These are phyloP conservation scores for Oenanthe sinensis DNA, from an alignment of 129 eudicot genomes.

Conservation along the genomic window DNA sequence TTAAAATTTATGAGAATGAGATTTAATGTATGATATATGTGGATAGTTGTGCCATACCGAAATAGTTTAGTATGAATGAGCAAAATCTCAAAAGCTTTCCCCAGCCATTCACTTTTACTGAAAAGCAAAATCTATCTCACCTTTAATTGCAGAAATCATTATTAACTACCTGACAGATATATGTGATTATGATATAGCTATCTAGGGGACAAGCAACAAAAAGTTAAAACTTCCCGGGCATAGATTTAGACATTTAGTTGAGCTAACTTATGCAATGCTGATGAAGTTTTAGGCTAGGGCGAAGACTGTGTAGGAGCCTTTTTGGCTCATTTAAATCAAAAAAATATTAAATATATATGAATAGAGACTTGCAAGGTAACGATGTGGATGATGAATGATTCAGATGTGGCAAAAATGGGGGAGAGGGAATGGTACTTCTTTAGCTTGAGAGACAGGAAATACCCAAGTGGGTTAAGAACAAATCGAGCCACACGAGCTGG, in stretches of 20 bases:
- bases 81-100: constrained; percentile 1
- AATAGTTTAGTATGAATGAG: not conserved
- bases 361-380: not conserved
- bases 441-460: constrained; percentile 57
- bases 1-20: not conserved
- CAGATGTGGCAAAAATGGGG: constrained; percentile 68
- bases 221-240: not conserved
- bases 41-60: not conserved
- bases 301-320: too few species aligned
- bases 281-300: too few species aligned
- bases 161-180: constrained; percentile 2
- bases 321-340: too few species aligned
- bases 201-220: not conserved
- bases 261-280: too few species aligned
- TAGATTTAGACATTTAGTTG: too few species aligned
- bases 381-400: not conserved
- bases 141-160: constrained; percentile 9
- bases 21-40: not conserved
- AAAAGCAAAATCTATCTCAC: constrained; percentile 10
- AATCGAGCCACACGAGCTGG: constrained; percentile 60
- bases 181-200: not conserved
- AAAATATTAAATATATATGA: too few species aligned
- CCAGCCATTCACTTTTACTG: not conserved
- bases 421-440: constrained; percentile 64
- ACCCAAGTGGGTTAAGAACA: constrained; percentile 59